phyloP scores from a whole-genome alignment of 805 yeast genomes.

The Priceomyces fermenticarens region DNA sequence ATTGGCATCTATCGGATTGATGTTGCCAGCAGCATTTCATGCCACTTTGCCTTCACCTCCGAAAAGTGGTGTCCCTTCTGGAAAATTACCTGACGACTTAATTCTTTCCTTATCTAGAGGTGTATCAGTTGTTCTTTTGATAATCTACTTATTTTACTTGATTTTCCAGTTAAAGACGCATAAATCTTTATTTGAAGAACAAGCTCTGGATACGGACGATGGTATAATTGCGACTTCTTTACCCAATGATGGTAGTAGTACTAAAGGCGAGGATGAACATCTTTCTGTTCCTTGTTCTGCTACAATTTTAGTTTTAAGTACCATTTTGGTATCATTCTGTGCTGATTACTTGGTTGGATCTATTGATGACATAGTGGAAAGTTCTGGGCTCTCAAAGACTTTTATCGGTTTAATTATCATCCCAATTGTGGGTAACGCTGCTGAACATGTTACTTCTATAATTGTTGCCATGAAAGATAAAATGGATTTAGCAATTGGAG shows the following conservation, averaged over 20 bases:
- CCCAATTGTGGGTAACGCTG: constrained; percentile 98
- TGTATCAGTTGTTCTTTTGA: constrained; percentile 73
- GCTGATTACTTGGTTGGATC: constrained; percentile 95
- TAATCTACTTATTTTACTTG: constrained; percentile 75
- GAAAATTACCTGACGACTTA: constrained; percentile 37
- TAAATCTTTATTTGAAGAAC: constrained; percentile 65
- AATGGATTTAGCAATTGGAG: constrained; percentile 96
- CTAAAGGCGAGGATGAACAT: constrained; percentile 27
- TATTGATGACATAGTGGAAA: constrained; percentile 81
- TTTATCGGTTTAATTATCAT: constrained; percentile 91
- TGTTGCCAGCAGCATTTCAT: constrained; percentile 95
- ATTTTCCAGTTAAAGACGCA: constrained; percentile 90
- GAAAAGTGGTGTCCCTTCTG: constrained; percentile 28
- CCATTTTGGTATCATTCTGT: constrained; percentile 79
- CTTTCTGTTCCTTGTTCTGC: constrained; percentile 57
- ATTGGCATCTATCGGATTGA: constrained; percentile 79
- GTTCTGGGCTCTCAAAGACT: constrained; percentile 87
- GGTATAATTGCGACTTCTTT: constrained; percentile 30
- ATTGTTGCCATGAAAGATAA: constrained; percentile 93
- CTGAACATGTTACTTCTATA: constrained; percentile 96
- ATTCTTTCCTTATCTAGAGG: constrained; percentile 81
- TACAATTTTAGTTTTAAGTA: constrained; percentile 55
- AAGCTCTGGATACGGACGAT: constrained; percentile 30
- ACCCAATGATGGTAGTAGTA: constrained; percentile 16
- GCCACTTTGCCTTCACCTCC: constrained; percentile 60